These are phyloP conservation scores for Saururus chinensis DNA, from an alignment of 164 flowering plant species.

Conservation along the genomic window DNA sequence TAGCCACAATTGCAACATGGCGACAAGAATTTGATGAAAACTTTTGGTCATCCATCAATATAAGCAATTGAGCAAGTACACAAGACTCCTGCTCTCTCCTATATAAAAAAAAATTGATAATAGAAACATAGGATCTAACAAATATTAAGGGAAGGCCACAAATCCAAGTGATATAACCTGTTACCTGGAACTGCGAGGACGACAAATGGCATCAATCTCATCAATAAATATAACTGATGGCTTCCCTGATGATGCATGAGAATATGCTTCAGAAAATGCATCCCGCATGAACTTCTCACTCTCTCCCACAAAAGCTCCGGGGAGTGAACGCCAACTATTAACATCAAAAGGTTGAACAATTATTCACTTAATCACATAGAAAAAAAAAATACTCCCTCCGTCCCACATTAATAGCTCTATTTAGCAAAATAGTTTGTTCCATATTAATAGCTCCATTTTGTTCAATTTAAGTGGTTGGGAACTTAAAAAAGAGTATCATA, in stretches of 20 bases:
- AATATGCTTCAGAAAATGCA: slow-evolving; percentile 74
- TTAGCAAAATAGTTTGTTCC: too few relatives aligned
- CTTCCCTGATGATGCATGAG: slow-evolving; percentile 38
- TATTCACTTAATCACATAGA: background rate
- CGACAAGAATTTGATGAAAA: slow-evolving; percentile 29
- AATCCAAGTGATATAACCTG: background rate
- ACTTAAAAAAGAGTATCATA: too few relatives aligned
- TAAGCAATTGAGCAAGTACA: slow-evolving; percentile 62
- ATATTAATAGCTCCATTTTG: too few relatives aligned
- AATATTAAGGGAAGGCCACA: background rate
- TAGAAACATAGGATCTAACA: background rate
- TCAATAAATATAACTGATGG: slow-evolving; percentile 87
- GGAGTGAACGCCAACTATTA: slow-evolving; percentile 73
- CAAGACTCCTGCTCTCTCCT: slow-evolving; percentile 84
- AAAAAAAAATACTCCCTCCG: background rate
- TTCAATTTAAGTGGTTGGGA: too few relatives aligned
- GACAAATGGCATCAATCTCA: slow-evolving; percentile 92
- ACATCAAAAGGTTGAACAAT: slow-evolving; percentile 7
- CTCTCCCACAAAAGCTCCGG: slow-evolving; percentile 87
- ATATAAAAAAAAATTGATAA: slow-evolving; percentile 14
- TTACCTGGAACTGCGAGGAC: slow-evolving; percentile 78
- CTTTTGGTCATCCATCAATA: slow-evolving; percentile 66
- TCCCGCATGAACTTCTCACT: slow-evolving; percentile 77
- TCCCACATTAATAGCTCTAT: too few relatives aligned
- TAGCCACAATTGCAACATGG: slow-evolving; percentile 76